These are phyloP conservation scores for Trichoderma koningiopsis DNA, from an alignment of 2,329 filamentous ascomycete genomes.

Conservation along the genomic window DNA sequence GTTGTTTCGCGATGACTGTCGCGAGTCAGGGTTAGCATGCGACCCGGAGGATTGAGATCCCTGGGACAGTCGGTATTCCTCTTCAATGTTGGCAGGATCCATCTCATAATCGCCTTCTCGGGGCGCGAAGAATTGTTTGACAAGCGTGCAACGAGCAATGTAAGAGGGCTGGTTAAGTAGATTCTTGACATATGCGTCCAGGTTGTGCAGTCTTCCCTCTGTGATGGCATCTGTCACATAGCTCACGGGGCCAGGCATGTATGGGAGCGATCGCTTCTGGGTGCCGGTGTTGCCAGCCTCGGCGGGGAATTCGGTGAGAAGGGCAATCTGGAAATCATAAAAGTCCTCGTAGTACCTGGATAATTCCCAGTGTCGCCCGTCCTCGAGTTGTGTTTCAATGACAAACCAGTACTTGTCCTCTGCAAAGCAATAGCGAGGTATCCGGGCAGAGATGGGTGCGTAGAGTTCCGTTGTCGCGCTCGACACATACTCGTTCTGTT, in stretches of 20 bases:
- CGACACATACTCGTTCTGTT: slow-evolving; percentile 41
- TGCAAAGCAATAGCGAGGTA: slow-evolving; percentile 91
- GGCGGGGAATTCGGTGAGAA: slow-evolving; percentile 87
- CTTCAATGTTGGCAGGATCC: slow-evolving; percentile 70
- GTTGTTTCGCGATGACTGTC: slow-evolving; percentile 67
- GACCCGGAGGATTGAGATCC: slow-evolving; percentile 68
- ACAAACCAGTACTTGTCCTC: slow-evolving; percentile 96
- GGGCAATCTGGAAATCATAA: slow-evolving; percentile 96
- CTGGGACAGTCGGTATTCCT: slow-evolving; percentile 75
- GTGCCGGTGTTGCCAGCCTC: slow-evolving; percentile 86
- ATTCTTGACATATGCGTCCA: slow-evolving; percentile 95
- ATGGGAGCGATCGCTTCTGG: slow-evolving; percentile 81
- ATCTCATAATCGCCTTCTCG: slow-evolving; percentile 92
- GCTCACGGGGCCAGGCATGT: slow-evolving; percentile 97
- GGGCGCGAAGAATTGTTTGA: slow-evolving; percentile 88
- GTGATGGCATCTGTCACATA: slow-evolving; percentile 98
- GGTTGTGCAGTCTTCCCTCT: slow-evolving; percentile 85
- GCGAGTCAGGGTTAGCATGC: slow-evolving; percentile 60
- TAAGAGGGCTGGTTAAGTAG: slow-evolving; percentile 80
- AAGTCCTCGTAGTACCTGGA: slow-evolving; percentile 98
- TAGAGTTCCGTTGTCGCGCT: slow-evolving; percentile 60
- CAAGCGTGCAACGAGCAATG: slow-evolving; percentile 80
- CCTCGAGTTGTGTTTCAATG: slow-evolving; percentile 86
- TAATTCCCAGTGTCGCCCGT: slow-evolving; percentile 89
- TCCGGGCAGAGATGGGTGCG: slow-evolving; percentile 79